These are phyloP conservation scores for Dryadomyces quercus-mongolicae DNA, from an alignment of 2,329 filamentous ascomycete species.

Conservation along the genomic window DNA sequence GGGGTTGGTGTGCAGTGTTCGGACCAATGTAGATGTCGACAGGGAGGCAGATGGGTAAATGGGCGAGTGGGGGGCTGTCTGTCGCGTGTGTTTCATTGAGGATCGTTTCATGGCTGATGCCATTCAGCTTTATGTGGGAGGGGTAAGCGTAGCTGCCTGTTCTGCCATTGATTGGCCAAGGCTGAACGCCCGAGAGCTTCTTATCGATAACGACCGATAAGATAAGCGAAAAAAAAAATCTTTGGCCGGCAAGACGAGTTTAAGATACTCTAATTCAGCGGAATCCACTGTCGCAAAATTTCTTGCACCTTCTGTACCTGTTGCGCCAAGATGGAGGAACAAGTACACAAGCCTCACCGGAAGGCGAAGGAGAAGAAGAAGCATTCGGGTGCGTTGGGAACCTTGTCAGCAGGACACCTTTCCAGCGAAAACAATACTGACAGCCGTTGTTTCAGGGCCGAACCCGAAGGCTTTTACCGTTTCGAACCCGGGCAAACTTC, in stretches of 20 bases:
- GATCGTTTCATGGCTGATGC: neutral
- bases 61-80: neutral
- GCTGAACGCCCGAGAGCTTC: neutral
- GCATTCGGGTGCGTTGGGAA: slow-evolving; percentile 40
- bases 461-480: slow-evolving; percentile 90
- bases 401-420: no score
- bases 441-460: slow-evolving; percentile 36
- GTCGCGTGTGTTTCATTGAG: neutral
- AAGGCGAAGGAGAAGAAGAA: slow-evolving; percentile 81
- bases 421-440: slow-evolving; percentile 10
- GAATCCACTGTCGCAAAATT: slow-evolving; percentile 6
- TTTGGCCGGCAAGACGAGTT: neutral
- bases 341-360: slow-evolving; percentile 74
- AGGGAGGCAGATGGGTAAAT: neutral
- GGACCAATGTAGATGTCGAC: neutral
- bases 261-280: neutral
- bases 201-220: slow-evolving; percentile 5
- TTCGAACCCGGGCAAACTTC: slow-evolving; percentile 67
- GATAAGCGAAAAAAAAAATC: slow-evolving; percentile 10
- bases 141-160: neutral
- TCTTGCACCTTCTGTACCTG: neutral
- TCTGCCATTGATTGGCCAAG: neutral
- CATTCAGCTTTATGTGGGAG: neutral
- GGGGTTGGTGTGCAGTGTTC: no score
- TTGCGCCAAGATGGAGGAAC: slow-evolving; percentile 58